A percentile compares a stretch with the other conserved stretches of the same genome.
Conservation (phyloP, 2,329 filamentous ascomycete genomes). For the Nemania diffusa region DNA sequence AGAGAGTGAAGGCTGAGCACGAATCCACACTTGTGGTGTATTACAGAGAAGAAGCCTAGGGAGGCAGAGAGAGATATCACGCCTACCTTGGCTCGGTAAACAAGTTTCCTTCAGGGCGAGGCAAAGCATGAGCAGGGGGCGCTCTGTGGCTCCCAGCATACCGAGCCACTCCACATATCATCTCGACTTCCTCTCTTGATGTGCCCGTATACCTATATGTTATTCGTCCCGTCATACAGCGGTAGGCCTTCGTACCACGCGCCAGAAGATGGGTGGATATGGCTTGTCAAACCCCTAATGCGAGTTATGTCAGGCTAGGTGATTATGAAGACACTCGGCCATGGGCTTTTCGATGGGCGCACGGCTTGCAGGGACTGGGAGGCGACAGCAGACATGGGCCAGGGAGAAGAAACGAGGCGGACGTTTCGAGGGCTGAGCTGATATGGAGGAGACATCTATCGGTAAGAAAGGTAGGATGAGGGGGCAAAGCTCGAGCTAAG, state of each 20-base stretch:
- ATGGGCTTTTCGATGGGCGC: not conserved
- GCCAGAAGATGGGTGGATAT: not conserved
- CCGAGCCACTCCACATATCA: not conserved
- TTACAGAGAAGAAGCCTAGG: not conserved
- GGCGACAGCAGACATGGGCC: not conserved
- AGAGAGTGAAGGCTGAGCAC: slow-evolving; percentile 15
- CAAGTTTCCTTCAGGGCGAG: slow-evolving; percentile 1
- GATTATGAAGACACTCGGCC: not conserved
- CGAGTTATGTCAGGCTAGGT: not conserved
- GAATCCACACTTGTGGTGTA: slow-evolving; percentile 10
- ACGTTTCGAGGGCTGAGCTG: not conserved
- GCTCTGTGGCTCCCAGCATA: not conserved
- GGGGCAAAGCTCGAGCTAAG: not conserved
- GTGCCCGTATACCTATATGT: not conserved
- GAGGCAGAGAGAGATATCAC: not conserved
- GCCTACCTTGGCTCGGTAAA: slow-evolving; percentile 6
- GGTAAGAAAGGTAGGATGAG: not conserved
- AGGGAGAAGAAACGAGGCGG: slow-evolving; percentile 5
- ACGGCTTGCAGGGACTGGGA: not conserved
- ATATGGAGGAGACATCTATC: not conserved
- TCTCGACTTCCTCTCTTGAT: not conserved
- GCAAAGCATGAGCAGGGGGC: not conserved
- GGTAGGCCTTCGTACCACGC: not conserved
- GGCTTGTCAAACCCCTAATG: not conserved
- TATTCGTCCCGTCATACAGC: not conserved